phyloP scores from a whole-genome alignment of 768 basidiomycete species.

The Gymnopilus junonius region DNA sequence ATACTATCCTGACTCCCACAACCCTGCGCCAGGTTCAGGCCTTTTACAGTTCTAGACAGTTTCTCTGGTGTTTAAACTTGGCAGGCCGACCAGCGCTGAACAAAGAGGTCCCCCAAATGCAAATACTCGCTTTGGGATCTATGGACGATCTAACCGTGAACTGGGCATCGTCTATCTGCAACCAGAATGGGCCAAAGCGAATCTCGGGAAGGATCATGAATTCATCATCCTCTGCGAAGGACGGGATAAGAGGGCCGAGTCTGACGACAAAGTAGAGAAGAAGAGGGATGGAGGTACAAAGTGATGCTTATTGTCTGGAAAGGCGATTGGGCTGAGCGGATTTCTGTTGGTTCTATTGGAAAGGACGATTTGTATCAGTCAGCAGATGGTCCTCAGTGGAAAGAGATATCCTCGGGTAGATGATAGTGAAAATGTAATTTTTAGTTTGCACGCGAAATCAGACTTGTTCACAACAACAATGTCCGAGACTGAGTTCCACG shows the following conservation, averaged over 20 bases:
- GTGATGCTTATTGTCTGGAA: conserved; percentile 4
- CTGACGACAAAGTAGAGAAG: not conserved
- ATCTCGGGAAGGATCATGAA: conserved; percentile 1
- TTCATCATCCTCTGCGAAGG: conserved; percentile 15
- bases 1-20: not conserved
- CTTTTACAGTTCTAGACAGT: conserved; percentile 6
- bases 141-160: not conserved
- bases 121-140: not conserved
- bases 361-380: not conserved
- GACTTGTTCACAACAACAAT: not conserved
- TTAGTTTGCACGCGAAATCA: too few species aligned
- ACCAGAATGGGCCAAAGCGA: not conserved
- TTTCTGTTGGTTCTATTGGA: not conserved
- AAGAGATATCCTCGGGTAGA: conserved; percentile 7
- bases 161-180: not conserved
- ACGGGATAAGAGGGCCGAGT: not conserved
- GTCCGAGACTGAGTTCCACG: conserved; percentile 33
- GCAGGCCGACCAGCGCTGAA: not conserved
- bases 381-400: not conserved
- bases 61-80: not conserved
- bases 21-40: conserved; percentile 1
- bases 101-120: not conserved
- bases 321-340: conserved; percentile 7
- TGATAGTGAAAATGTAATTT: not conserved
- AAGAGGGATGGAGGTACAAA: conserved; percentile 2